Evolutionary conservation across 805 yeast genomes (phyloP).

Genomic region (Grigorovia humatica): DNA sequence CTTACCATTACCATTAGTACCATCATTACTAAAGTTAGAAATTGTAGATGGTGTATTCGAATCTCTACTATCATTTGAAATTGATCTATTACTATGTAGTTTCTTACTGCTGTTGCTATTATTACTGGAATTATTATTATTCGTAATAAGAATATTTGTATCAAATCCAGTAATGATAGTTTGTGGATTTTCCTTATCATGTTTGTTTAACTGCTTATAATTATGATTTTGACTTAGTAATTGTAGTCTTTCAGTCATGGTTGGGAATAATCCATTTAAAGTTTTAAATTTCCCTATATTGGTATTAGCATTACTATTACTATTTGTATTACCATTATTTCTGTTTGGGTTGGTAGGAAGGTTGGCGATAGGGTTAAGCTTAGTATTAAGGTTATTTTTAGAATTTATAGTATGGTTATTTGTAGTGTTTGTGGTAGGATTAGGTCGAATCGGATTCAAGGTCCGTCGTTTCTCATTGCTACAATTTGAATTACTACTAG

Average conservation of each 20-base stretch:
- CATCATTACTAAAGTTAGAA: not conserved
- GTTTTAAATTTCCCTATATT: not conserved
- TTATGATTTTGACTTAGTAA: not conserved
- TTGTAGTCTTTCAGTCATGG: slow-evolving; percentile 1
- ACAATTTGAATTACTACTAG: not conserved
- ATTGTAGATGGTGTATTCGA: not conserved
- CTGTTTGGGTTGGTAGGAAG: too few species aligned
- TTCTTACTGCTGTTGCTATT: not conserved
- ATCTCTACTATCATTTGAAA: not conserved
- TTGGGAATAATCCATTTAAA: slow-evolving; percentile 2
- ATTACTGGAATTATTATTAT: slow-evolving; percentile 4
- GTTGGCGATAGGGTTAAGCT: too few species aligned
- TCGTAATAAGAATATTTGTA: slow-evolving; percentile 13
- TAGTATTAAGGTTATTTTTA: not conserved
- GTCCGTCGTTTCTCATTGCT: not conserved
- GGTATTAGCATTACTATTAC: not conserved
- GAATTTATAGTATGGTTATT: not conserved
- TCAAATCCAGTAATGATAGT: slow-evolving; percentile 19
- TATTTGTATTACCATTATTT: not conserved
- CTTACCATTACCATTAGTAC: not conserved
- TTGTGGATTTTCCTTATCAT: not conserved
- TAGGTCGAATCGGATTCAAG: not conserved
- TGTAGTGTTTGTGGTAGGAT: not conserved
- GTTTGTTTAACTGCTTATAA: not conserved
- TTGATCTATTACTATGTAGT: not conserved